Evolutionary conservation across 768 basidiomycete species (phyloP).

Genomic region (Xerocomus potaroensis): DNA sequence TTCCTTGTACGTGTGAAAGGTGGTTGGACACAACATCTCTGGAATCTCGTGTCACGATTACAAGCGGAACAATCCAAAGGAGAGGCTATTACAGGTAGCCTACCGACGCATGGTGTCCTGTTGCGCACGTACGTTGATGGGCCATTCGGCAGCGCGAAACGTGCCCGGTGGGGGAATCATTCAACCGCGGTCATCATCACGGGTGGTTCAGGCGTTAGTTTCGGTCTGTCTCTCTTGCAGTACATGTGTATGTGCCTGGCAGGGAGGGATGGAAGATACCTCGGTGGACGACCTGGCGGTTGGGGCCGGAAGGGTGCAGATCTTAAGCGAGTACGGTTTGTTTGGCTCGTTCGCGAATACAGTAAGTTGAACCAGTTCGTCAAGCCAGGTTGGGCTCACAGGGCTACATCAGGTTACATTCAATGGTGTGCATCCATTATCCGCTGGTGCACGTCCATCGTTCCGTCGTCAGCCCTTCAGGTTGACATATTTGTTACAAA

Average conservation of each 20-base stretch:
- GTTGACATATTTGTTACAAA: constrained; percentile 76
- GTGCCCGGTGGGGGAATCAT: constrained; percentile 56
- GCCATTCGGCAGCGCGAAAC: constrained; percentile 61
- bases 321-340: constrained; percentile 59
- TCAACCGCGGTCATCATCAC: constrained; percentile 59
- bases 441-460: constrained; percentile 56
- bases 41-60: constrained; percentile 46
- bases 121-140: constrained; percentile 60
- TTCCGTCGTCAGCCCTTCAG: constrained; percentile 46
- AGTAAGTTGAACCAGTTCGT: constrained; percentile 40
- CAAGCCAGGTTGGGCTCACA: not conserved
- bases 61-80: constrained; percentile 33
- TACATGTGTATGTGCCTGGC: constrained; percentile 57
- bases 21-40: constrained; percentile 67
- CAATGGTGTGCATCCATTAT: constrained; percentile 71
- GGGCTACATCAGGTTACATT: constrained; percentile 50
- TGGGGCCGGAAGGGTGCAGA: constrained; percentile 38
- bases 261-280: constrained; percentile 45
- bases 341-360: constrained; percentile 77
- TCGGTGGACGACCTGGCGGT: constrained; percentile 46
- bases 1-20: constrained; percentile 65
- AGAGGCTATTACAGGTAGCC: constrained; percentile 6
- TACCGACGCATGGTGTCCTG: constrained; percentile 47
- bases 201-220: constrained; percentile 76
- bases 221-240: constrained; percentile 62